Base-by-base conservation (phyloP, 23 red algal genomes). In the Chondrus crispus region DNA sequence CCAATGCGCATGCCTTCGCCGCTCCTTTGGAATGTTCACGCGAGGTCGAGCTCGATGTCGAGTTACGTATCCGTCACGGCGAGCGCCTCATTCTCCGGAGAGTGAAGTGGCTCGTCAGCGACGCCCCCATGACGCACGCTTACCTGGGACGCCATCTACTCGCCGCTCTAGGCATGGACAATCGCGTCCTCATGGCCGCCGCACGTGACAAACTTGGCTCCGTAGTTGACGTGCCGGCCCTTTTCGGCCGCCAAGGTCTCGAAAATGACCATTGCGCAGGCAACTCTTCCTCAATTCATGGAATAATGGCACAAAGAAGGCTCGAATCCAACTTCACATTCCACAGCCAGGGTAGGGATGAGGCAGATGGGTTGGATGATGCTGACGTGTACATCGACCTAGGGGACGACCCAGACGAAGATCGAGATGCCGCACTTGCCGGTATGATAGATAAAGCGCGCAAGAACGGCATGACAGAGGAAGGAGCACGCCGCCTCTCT, bases 261-360 rank as follows among this genome's bases (percentile, higher is more conserved):
- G 51, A 4, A 66, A 32, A 0, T 22, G 60, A 66, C 18, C n/a
- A n/a, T n/a, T n/a, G n/a, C n/a, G n/a, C n/a, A n/a, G n/a, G n/a
- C n/a, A n/a, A n/a, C n/a, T n/a, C n/a, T n/a, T n/a, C n/a, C n/a
- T n/a, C n/a, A n/a, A n/a, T n/a, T n/a, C n/a, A n/a, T n/a, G n/a
- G n/a, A n/a, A n/a, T 66, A 32, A 43, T 20, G 81, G 81, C 32
- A 4, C 33, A 18, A 70, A 68, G 8, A n/a, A 1, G 3, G 12
- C 81, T 14, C 35, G 44, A 8, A 85, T 66, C 36, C 12, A 46
- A 43, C 20, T 3, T 5, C 46, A 41, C 10, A 0, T 70, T 5
- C 49, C 81, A 85, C 41, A 85, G 54, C 26, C 44, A 0, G 7
- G 81, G 37, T 60, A 46, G 36, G 12, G 82, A 87, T n/a, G 71